These are phyloP conservation scores for Penicillium olsonii DNA, from an alignment of 2,329 filamentous ascomycete genomes.

Conservation along the genomic window DNA sequence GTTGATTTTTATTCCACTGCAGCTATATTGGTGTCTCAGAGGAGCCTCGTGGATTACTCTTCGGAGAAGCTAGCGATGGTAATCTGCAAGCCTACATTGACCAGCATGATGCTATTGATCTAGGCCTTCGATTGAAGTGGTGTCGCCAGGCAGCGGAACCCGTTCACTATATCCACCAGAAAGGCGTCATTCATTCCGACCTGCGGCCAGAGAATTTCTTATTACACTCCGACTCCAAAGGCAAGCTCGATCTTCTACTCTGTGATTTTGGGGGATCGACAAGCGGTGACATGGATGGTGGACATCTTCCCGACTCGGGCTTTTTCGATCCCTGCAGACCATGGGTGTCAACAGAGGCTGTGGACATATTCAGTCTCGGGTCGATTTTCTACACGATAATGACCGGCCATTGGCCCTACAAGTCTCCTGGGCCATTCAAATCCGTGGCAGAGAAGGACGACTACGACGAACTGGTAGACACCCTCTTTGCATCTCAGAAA, in stretches of 20 bases:
- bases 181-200: slow-evolving; percentile 38
- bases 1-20: neutral
- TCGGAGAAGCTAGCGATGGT: slow-evolving; percentile 26
- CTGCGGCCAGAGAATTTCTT: slow-evolving; percentile 35
- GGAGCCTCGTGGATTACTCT: slow-evolving; percentile 12
- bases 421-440: neutral
- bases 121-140: slow-evolving; percentile 27
- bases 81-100: slow-evolving; percentile 22
- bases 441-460: neutral
- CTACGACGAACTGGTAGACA: neutral
- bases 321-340: slow-evolving; percentile 21
- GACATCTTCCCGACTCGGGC: slow-evolving; percentile 30
- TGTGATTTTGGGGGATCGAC: slow-evolving; percentile 37
- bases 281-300: slow-evolving; percentile 30
- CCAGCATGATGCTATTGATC: slow-evolving; percentile 19
- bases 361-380: slow-evolving; percentile 21
- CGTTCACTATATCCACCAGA: slow-evolving; percentile 30
- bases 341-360: slow-evolving; percentile 13
- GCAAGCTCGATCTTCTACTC: slow-evolving; percentile 31
- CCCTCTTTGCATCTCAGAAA: neutral
- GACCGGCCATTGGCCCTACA: slow-evolving; percentile 10
- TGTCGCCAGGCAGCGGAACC: slow-evolving; percentile 32
- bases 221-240: slow-evolving; percentile 25
- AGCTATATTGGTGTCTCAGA: slow-evolving; percentile 5
- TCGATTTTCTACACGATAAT: slow-evolving; percentile 20